Conservation (phyloP, 192 early-diverging fungal genomes). For the Gigaspora rosea region DNA sequence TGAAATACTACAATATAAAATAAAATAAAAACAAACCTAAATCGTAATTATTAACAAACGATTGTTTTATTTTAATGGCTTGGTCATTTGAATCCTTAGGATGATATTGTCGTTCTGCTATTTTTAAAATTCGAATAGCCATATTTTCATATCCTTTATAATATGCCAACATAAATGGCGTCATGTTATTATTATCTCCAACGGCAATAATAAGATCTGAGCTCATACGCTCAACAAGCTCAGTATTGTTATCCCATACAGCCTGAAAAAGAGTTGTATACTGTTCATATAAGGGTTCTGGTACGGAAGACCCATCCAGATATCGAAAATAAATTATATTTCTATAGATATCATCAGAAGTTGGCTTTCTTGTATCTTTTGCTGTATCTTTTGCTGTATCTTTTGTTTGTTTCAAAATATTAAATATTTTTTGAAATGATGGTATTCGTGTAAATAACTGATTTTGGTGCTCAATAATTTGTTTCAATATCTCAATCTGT, state of each 20-base stretch:
- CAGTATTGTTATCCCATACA: not conserved
- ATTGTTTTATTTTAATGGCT: not conserved
- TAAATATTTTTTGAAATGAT: no score
- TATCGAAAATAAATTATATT: no score
- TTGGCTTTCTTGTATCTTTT: no score
- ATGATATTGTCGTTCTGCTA: not conserved
- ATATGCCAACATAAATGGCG: conserved; percentile 1
- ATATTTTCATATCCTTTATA: not conserved
- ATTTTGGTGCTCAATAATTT: no score
- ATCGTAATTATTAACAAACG: not conserved
- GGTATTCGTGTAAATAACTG: no score
- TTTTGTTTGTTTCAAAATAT: no score
- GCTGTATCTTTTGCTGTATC: no score
- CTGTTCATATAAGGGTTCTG: not conserved
- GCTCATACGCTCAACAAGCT: not conserved
- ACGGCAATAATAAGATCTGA: not conserved
- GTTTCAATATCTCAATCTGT: no score
- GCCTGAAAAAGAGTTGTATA: conserved; percentile 9
- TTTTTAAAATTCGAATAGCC: conserved; percentile 2
- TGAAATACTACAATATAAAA: no score
- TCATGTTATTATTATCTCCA: not conserved
- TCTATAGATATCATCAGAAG: no score
- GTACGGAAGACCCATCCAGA: not conserved
- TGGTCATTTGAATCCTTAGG: not conserved
- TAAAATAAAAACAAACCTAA: not conserved